A percentile compares a stretch with the other conserved stretches of the same genome.
These are phyloP conservation scores for Cystobasidiopsis lactophilus DNA, from an alignment of 768 basidiomycete genomes.

Conservation along the genomic window DNA sequence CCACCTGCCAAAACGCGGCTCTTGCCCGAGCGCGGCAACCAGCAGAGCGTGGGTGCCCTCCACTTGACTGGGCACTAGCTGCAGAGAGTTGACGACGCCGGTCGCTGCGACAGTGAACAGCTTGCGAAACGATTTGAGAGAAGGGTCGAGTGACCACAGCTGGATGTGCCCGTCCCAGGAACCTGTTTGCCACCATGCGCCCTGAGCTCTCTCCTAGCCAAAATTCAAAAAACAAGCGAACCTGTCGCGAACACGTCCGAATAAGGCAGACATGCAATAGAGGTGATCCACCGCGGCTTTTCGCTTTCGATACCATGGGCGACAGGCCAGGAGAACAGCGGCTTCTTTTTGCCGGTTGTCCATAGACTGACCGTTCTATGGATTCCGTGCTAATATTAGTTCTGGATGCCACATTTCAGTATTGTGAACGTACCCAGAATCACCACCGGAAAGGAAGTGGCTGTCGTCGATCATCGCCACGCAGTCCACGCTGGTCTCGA, in stretches of 20 bases:
- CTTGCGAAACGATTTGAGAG: constrained; percentile 46
- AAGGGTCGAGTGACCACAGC: constrained; percentile 70
- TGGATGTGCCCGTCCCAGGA: constrained; percentile 82
- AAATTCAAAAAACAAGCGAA: constrained; percentile 23
- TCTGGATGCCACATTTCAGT: constrained; percentile 1
- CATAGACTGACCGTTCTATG: constrained; percentile 77
- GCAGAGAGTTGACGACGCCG: constrained; percentile 77
- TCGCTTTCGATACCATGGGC: constrained; percentile 67
- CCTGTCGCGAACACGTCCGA: constrained; percentile 81
- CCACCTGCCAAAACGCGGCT: constrained; percentile 81
- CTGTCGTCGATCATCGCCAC: constrained; percentile 89
- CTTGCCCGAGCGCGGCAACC: constrained; percentile 54
- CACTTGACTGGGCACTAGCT: constrained; percentile 33
- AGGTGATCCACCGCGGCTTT: constrained; percentile 77
- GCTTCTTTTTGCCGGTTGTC: constrained; percentile 83
- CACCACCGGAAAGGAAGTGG: constrained; percentile 79
- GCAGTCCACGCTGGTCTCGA: constrained; percentile 79
- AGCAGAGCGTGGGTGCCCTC: constrained; percentile 21
- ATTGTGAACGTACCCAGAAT: constrained; percentile 55
- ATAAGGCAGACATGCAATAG: constrained; percentile 58
- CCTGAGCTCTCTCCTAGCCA: neutral
- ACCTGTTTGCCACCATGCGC: constrained; percentile 37
- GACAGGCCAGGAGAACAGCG: constrained; percentile 60
- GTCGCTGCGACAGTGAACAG: constrained; percentile 27
- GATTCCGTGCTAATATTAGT: neutral